Evolutionary conservation across 2,329 filamentous ascomycete genomes (phyloP).

Genomic region (Fusarium sp.): DNA sequence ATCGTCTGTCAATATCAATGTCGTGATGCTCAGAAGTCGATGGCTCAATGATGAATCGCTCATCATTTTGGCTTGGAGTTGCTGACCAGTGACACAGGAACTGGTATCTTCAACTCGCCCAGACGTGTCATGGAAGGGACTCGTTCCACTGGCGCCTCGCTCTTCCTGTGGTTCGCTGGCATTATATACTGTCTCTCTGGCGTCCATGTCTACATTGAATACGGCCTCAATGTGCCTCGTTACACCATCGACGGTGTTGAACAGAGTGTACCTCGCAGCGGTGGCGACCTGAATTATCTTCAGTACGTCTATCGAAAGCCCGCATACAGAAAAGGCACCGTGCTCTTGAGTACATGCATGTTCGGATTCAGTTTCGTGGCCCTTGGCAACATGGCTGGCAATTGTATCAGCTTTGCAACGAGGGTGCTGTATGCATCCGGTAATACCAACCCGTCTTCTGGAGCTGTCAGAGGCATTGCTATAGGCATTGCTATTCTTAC

Average conservation of each 20-base stretch:
- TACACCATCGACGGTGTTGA: constrained; percentile 51
- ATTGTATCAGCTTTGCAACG: constrained; percentile 57
- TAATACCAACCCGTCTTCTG: constrained; percentile 39
- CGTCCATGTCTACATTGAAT: constrained; percentile 54
- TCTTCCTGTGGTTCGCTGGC: constrained; percentile 54
- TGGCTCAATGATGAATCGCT: not conserved
- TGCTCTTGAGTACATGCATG: constrained; percentile 54
- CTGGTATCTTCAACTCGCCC: constrained; percentile 51
- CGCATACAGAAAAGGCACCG: constrained; percentile 46
- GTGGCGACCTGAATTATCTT: constrained; percentile 60
- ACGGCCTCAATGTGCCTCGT: constrained; percentile 57
- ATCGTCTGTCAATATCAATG: not conserved
- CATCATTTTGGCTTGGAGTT: not conserved
- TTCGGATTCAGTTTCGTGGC: constrained; percentile 57
- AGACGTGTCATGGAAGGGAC: constrained; percentile 48
- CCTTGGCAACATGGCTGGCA: constrained; percentile 59
- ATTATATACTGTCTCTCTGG: constrained; percentile 51
- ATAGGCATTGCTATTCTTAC: constrained; percentile 54
- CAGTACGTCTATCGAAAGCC: constrained; percentile 56
- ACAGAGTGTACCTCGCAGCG: constrained; percentile 55
- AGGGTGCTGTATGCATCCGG: constrained; percentile 52
- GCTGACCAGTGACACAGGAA: constrained; percentile 43
- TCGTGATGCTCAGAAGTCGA: not conserved
- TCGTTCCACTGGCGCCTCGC: constrained; percentile 46
- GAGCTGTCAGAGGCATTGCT: constrained; percentile 57